A percentile compares a stretch with the other conserved stretches of the same genome.
Evolutionary conservation across 768 basidiomycete genomes (phyloP).

Genomic region (Termitomyces sp.): DNA sequence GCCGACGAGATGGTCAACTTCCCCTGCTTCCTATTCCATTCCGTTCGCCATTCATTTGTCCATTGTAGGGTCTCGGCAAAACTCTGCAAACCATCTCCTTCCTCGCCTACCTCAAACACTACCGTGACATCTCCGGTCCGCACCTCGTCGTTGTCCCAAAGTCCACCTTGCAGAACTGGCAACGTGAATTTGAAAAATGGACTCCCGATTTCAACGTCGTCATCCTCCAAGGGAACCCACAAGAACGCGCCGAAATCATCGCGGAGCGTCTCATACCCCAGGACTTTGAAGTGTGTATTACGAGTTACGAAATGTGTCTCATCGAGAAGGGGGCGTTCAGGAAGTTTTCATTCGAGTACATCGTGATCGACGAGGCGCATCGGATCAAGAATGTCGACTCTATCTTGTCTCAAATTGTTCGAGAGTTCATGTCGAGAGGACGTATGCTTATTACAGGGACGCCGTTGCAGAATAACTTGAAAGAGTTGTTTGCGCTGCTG

Average conservation of each 20-base stretch:
- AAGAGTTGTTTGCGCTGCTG: constrained; percentile 87
- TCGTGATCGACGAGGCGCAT: constrained; percentile 97
- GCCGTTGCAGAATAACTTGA: constrained; percentile 93
- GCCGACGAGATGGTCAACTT: constrained; percentile 87
- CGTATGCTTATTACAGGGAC: constrained; percentile 95
- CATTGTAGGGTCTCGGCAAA: constrained; percentile 84
- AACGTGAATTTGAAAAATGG: constrained; percentile 89
- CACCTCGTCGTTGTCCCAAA: constrained; percentile 99
- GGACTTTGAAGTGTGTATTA: constrained; percentile 92
- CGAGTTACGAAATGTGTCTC: constrained; percentile 95
- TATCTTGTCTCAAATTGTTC: constrained; percentile 90
- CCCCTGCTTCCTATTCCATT: background rate
- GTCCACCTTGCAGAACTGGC: constrained; percentile 96
- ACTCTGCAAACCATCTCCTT: constrained; percentile 98
- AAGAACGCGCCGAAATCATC: constrained; percentile 84
- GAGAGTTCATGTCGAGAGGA: constrained; percentile 83
- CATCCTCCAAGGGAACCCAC: constrained; percentile 80
- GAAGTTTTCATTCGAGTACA: constrained; percentile 97
- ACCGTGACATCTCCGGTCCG: constrained; percentile 69
- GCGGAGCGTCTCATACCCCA: constrained; percentile 72
- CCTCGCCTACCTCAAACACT: constrained; percentile 89
- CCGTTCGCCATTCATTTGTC: background rate
- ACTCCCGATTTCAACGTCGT: constrained; percentile 82
- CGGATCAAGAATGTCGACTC: constrained; percentile 99
- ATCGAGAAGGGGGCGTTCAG: constrained; percentile 91